Percentiles rank a stretch among this genome's conserved stretches.
Conservation (phyloP, 495 filamentous ascomycete species). For the Halenospora varia region DNA sequence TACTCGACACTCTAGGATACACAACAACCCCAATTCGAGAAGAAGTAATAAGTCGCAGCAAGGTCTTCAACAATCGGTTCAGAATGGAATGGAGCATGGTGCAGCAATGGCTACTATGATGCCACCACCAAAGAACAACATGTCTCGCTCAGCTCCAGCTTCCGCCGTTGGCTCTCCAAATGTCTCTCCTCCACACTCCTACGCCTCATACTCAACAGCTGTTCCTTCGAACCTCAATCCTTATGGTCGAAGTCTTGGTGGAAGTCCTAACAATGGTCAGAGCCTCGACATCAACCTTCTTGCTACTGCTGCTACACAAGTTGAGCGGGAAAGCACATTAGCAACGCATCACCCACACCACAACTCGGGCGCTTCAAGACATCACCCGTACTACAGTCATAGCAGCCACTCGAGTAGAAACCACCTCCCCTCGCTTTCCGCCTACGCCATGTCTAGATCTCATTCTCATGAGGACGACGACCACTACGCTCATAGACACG, state of each 20-base stretch:
- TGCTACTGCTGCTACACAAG: slow-evolving; percentile 81
- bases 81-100: slow-evolving; percentile 42
- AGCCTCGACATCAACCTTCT: slow-evolving; percentile 77
- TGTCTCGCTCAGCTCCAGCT: slow-evolving; percentile 80
- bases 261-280: slow-evolving; percentile 37
- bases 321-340: slow-evolving; percentile 71
- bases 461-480: slow-evolving; percentile 88
- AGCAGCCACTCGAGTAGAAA: slow-evolving; percentile 49
- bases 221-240: slow-evolving; percentile 59
- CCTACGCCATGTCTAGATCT: slow-evolving; percentile 89
- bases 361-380: slow-evolving; percentile 38
- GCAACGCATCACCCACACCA: slow-evolving; percentile 45
- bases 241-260: slow-evolving; percentile 54
- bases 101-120: slow-evolving; percentile 61
- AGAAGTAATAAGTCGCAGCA: slow-evolving; percentile 85
- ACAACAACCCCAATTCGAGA: slow-evolving; percentile 97
- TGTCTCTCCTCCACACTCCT: slow-evolving; percentile 92
- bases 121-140: slow-evolving; percentile 71
- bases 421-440: slow-evolving; percentile 70
- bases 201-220: slow-evolving; percentile 67
- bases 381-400: slow-evolving; percentile 57
- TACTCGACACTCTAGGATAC: slow-evolving; percentile 94
- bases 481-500: slow-evolving; percentile 62
- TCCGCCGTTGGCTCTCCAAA: slow-evolving; percentile 90
- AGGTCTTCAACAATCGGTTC: slow-evolving; percentile 35